These are phyloP conservation scores for Serendipita sp. DNA, from an alignment of 1,284 basidiomycete genomes.

Conservation along the genomic window DNA sequence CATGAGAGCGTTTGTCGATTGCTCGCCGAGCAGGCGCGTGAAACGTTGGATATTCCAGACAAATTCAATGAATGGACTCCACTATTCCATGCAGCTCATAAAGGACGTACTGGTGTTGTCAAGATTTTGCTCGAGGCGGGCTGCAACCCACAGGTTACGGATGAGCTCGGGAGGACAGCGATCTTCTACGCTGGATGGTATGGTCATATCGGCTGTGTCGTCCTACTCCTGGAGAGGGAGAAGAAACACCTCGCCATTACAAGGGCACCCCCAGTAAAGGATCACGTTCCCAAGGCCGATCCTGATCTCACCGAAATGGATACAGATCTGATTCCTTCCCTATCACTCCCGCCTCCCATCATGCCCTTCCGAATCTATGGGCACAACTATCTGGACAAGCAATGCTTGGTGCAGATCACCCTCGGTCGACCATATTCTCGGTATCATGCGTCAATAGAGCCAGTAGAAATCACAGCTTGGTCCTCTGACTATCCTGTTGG, in stretches of 20 bases:
- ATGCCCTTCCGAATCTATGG: constrained; percentile 90
- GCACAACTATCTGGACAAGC: constrained; percentile 83
- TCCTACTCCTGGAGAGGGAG: constrained; percentile 48
- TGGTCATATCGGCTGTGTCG: constrained; percentile 72
- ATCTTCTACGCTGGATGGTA: constrained; percentile 98
- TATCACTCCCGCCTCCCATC: constrained; percentile 93
- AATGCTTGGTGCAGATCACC: constrained; percentile 75
- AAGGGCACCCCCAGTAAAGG: not conserved
- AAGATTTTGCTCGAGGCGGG: constrained; percentile 67
- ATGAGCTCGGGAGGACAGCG: constrained; percentile 78
- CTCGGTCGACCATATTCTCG: constrained; percentile 47
- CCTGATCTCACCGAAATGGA: constrained; percentile 43
- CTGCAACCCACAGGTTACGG: constrained; percentile 56
- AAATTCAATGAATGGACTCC: constrained; percentile 99
- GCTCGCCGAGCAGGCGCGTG: constrained; percentile 47
- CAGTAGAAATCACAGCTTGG: not conserved
- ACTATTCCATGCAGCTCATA: constrained; percentile 86
- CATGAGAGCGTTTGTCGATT: constrained; percentile 72
- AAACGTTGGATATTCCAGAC: constrained; percentile 82
- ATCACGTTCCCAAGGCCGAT: constrained; percentile 19
- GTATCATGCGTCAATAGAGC: not conserved
- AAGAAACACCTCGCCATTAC: constrained; percentile 16
- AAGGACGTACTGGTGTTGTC: constrained; percentile 71
- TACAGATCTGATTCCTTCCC: constrained; percentile 82
- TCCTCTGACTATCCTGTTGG: constrained; percentile 5